Conservation (phyloP, 345 rosid genomes). For the Pelargonium nanum region DNA sequence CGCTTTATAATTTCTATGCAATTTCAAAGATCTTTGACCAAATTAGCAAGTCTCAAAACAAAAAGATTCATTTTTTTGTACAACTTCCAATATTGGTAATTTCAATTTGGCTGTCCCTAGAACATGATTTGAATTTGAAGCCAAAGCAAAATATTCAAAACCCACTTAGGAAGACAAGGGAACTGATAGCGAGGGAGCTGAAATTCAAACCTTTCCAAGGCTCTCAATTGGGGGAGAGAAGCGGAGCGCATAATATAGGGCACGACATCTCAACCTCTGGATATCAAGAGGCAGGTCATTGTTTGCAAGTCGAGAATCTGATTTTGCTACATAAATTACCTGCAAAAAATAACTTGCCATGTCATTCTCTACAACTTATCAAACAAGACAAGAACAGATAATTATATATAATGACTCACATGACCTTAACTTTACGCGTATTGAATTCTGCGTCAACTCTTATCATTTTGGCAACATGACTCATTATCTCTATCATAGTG, state of each 20-base stretch:
- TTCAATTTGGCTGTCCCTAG: too few species aligned
- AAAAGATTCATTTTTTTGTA: too few species aligned
- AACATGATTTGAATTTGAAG: too few species aligned
- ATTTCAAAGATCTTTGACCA: neutral
- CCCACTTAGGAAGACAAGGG: too few species aligned
- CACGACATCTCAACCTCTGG: conserved; percentile 89
- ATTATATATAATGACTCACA: neutral
- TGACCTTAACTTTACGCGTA: neutral
- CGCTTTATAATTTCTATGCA: neutral
- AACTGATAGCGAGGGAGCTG: too few species aligned
- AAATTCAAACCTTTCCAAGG: conserved; percentile 57
- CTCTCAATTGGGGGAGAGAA: conserved; percentile 70
- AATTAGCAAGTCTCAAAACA: neutral
- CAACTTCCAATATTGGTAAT: too few species aligned
- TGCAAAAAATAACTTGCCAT: conserved; percentile 21
- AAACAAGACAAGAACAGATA: neutral
- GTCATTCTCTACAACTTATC: neutral
- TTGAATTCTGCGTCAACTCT: too few species aligned
- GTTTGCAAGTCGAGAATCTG: conserved; percentile 94
- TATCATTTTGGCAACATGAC: too few species aligned
- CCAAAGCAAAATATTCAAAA: too few species aligned
- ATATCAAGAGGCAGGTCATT: conserved; percentile 73
- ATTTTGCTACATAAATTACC: conserved; percentile 81
- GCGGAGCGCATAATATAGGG: conserved; percentile 58
- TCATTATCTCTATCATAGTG: too few species aligned